Conservation (phyloP, 2,329 filamentous ascomycete species). For the Colletotrichum sansevieriae region DNA sequence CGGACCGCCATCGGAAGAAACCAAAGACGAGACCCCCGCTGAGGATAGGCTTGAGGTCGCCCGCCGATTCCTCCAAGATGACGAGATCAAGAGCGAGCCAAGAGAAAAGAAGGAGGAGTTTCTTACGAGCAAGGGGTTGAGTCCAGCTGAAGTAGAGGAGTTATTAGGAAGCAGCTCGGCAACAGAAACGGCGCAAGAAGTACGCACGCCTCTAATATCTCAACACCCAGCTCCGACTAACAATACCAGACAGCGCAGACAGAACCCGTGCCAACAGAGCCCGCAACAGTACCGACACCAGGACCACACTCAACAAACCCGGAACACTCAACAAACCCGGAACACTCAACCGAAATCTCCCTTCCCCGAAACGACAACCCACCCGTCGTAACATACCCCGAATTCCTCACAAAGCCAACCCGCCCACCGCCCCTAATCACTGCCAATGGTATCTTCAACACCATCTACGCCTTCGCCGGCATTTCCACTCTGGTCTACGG, state of each 20-base stretch:
- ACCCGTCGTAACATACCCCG: constrained; percentile 78
- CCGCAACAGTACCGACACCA: constrained; percentile 13
- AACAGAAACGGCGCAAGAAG: constrained; percentile 19
- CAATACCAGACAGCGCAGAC: constrained; percentile 5
- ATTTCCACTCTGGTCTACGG: constrained; percentile 77
- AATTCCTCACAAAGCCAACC: constrained; percentile 72
- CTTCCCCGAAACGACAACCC: constrained; percentile 56
- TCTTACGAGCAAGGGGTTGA: constrained; percentile 81
- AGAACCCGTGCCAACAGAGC: constrained; percentile 25
- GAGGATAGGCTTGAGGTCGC: constrained; percentile 71
- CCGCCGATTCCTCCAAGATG: constrained; percentile 80
- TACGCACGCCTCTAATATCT: background rate
- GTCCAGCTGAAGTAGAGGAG: constrained; percentile 74
- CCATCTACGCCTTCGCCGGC: constrained; percentile 69
- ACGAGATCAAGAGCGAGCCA: constrained; percentile 76
- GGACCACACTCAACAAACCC: constrained; percentile 15
- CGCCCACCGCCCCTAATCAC: constrained; percentile 74
- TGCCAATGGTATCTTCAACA: constrained; percentile 68
- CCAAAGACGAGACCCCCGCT: constrained; percentile 32
- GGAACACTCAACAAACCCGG: background rate
- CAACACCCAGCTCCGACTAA: constrained; percentile 7
- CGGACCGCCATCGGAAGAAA: constrained; percentile 29
- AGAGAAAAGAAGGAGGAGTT: constrained; percentile 82
- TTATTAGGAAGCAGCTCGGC: constrained; percentile 62
- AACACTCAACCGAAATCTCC: constrained; percentile 6